phyloP scores from a whole-genome alignment of 108 stramenopile species.

The Cyclotella atomus region DNA sequence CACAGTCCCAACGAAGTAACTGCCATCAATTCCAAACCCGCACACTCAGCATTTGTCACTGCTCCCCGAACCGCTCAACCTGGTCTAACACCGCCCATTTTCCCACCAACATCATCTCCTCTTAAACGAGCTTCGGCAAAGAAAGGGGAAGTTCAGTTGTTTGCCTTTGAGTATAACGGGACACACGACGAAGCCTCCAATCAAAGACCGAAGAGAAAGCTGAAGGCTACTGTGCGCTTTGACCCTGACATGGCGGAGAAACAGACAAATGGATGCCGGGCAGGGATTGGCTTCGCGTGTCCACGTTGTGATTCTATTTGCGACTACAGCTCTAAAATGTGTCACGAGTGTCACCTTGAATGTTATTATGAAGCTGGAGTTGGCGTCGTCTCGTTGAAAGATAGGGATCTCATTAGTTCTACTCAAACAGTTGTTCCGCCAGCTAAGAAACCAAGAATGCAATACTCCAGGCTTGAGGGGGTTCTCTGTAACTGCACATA shows the following conservation, averaged over 20 bases:
- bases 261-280: neutral
- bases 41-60: conserved; percentile 19
- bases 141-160: conserved; percentile 7
- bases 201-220: conserved; percentile 31
- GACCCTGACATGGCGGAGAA: neutral
- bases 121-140: conserved; percentile 3
- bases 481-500: conserved; percentile 38
- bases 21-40: conserved; percentile 13
- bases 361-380: conserved; percentile 26
- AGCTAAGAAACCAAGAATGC: neutral
- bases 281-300: conserved; percentile 21
- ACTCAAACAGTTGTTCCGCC: neutral
- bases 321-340: conserved; percentile 20
- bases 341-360: conserved; percentile 24
- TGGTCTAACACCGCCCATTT: conserved; percentile 4
- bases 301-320: conserved; percentile 22
- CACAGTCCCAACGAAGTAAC: conserved; percentile 24
- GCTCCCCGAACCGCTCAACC: neutral
- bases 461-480: neutral
- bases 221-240: conserved; percentile 9
- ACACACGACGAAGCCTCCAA: neutral
- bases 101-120: neutral
- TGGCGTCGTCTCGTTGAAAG: conserved; percentile 8
- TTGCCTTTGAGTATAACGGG: conserved; percentile 16
- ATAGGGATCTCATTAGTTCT: neutral